Conservation (phyloP, 441 rosid genomes). For the Croton setiger region DNA sequence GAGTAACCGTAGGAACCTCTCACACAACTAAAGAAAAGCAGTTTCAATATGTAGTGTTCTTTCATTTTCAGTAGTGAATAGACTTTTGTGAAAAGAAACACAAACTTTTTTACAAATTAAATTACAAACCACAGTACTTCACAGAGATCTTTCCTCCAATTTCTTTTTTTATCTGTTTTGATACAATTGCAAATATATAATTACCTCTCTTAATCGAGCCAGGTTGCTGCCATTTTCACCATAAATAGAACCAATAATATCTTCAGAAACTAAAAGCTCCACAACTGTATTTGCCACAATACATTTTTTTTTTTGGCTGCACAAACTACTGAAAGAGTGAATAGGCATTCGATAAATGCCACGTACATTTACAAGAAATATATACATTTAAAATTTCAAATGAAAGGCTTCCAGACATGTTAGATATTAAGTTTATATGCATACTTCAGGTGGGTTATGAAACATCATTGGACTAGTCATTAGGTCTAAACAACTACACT, state of each 20-base stretch:
- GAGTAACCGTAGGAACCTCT: neutral
- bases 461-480: neutral
- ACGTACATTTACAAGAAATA: neutral
- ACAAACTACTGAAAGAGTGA: constrained; percentile 4
- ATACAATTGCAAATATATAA: neutral
- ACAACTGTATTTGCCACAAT: constrained; percentile 67
- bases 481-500: neutral
- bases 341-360: constrained; percentile 2
- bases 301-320: constrained; percentile 55
- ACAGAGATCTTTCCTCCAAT: too few relatives aligned
- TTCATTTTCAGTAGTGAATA: neutral
- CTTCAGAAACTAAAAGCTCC: constrained; percentile 69
- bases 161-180: too few relatives aligned
- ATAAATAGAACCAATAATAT: constrained; percentile 65
- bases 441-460: neutral
- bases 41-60: neutral
- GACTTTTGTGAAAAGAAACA: neutral
- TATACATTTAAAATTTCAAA: neutral
- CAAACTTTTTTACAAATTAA: neutral
- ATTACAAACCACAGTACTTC: neutral
- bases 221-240: constrained; percentile 82
- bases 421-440: neutral
- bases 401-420: neutral
- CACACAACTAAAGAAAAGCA: neutral
- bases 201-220: constrained; percentile 81